phyloP scores from a whole-genome alignment of 176 grass and related monocot genomes.

The Coix lacrymajobi region DNA sequence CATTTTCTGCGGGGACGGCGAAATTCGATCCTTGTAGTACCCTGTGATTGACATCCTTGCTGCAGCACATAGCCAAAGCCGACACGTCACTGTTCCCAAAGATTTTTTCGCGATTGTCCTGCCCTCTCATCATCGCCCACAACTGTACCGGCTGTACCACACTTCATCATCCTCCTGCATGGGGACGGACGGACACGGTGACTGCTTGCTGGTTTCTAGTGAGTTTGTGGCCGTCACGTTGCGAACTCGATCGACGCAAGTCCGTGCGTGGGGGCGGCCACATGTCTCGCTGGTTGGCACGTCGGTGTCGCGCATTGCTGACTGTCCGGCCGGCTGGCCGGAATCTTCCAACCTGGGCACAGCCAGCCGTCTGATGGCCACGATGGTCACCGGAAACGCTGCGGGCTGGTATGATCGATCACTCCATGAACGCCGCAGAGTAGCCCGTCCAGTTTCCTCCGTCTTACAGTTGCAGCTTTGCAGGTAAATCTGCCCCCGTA shows the following conservation, averaged over 20 bases:
- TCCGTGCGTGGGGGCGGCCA: neutral
- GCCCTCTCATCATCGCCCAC: neutral
- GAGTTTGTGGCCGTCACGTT: constrained; percentile 32
- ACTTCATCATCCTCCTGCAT: neutral
- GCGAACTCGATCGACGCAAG: too few species aligned
- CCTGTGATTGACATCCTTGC: neutral
- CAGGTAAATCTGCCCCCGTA: too few species aligned
- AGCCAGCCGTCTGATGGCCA: constrained; percentile 1
- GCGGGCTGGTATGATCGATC: neutral
- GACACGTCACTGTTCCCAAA: neutral
- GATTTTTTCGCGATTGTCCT: neutral
- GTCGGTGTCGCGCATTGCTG: constrained; percentile 32
- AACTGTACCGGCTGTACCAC: constrained; percentile 11
- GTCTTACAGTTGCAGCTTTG: neutral
- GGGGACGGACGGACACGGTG: neutral
- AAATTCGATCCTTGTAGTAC: neutral
- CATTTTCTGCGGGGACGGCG: neutral
- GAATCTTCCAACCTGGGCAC: constrained; percentile 61
- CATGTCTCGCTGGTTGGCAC: constrained; percentile 27
- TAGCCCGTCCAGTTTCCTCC: neutral
- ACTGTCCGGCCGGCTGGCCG: neutral
- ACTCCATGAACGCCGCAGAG: neutral
- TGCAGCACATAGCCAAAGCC: neutral
- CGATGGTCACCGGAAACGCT: neutral
- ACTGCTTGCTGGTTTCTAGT: neutral